These are phyloP conservation scores for Ampelocalamus luodianensis DNA, from an alignment of 176 grass and related monocot species.

Conservation along the genomic window DNA sequence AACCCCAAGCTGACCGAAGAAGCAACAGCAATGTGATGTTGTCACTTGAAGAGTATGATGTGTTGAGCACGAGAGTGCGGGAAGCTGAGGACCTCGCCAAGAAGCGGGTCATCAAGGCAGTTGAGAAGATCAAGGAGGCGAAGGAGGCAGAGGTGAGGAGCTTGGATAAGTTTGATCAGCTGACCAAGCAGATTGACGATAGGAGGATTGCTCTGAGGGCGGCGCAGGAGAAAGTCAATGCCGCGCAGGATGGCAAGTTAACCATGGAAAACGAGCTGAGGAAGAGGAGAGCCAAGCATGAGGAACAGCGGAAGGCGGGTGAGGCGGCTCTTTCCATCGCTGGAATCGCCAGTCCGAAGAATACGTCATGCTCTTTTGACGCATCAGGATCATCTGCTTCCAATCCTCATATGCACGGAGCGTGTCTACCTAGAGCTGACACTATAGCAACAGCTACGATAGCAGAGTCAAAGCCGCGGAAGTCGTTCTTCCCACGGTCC, in stretches of 20 bases:
- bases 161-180: slow-evolving; percentile 48
- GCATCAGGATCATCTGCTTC: slow-evolving; percentile 15
- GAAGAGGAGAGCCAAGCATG: slow-evolving; percentile 58
- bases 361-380: slow-evolving; percentile 33
- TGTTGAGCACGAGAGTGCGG: slow-evolving; percentile 56
- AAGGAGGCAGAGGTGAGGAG: slow-evolving; percentile 72
- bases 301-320: slow-evolving; percentile 21
- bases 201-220: slow-evolving; percentile 43
- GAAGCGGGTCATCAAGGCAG: slow-evolving; percentile 55
- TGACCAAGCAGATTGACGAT: slow-evolving; percentile 55
- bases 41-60: slow-evolving; percentile 61
- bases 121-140: slow-evolving; percentile 64
- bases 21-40: slow-evolving; percentile 48
- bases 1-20: slow-evolving; percentile 17
- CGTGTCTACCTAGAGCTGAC: slow-evolving; percentile 42
- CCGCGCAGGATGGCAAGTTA: slow-evolving; percentile 51
- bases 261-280: slow-evolving; percentile 66
- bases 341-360: slow-evolving; percentile 36
- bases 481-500: slow-evolving; percentile 60
- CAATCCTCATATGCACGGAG: neutral
- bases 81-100: slow-evolving; percentile 62
- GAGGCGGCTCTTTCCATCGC: slow-evolving; percentile 10
- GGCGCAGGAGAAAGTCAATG: slow-evolving; percentile 58
- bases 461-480: slow-evolving; percentile 37
- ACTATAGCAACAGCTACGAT: slow-evolving; percentile 29